Conservation (phyloP, 2,329 filamentous ascomycete genomes). For the Epichloe glyceriae region DNA sequence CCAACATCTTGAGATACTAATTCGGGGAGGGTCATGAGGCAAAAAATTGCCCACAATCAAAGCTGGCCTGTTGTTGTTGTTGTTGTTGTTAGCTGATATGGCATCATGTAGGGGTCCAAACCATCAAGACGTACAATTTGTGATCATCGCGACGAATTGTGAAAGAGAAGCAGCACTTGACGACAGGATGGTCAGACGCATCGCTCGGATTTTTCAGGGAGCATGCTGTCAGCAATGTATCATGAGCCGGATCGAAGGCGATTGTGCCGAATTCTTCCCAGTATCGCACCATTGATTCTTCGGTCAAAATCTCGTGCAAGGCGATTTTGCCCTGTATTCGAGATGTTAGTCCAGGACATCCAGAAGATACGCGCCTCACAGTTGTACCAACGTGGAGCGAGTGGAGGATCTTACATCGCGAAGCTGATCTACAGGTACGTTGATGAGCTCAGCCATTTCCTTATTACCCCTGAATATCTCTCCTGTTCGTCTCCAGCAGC, state of each 20-base stretch:
- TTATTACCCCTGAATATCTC: constrained; percentile 97
- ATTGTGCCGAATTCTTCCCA: constrained; percentile 99
- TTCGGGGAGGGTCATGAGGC: constrained; percentile 52
- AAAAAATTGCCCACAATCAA: constrained; percentile 96
- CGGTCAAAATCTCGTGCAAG: constrained; percentile 88
- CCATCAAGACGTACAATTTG: constrained; percentile 64
- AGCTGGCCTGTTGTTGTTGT: constrained; percentile 50
- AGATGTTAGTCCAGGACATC: not conserved
- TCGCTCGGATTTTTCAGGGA: constrained; percentile 71
- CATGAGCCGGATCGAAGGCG: constrained; percentile 86
- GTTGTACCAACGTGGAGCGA: not conserved
- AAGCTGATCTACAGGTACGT: constrained; percentile 79
- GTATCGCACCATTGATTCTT: constrained; percentile 89
- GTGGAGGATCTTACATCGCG: constrained; percentile 56
- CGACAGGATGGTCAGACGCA: constrained; percentile 54
- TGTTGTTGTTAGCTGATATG: not conserved
- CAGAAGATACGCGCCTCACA: not conserved
- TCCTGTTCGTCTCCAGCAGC: constrained; percentile 90
- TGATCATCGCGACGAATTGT: constrained; percentile 90
- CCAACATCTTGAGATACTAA: not conserved
- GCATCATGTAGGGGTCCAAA: not conserved
- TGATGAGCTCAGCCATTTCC: constrained; percentile 94
- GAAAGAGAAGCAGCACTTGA: constrained; percentile 95
- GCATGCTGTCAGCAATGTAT: constrained; percentile 89
- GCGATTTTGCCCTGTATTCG: constrained; percentile 69